Base-by-base conservation (phyloP, 108 stramenopile genomes). In the Cyclotella distinguenda region DNA sequence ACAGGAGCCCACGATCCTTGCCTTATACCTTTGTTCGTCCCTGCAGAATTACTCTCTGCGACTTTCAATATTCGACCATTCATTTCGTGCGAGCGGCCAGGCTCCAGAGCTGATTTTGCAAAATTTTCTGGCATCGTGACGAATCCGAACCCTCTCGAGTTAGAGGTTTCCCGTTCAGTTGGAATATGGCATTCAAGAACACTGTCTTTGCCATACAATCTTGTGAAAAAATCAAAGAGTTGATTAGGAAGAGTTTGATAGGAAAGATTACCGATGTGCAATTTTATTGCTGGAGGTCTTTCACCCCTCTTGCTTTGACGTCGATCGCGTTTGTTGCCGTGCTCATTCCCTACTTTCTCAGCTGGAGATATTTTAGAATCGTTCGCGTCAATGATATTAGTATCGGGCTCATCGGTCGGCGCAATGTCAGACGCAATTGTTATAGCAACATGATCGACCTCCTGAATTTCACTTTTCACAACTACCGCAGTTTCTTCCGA, bases 141-240 rank as follows among this genome's bases (percentile, higher is more conserved):
- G 71, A 93, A 93, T 0, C 92, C 92, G 72, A 93, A 93, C 5
- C 92, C 92, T 9, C 92, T 74, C 7, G 92, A 93, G 47, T 84
- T 82, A 8, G 85, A 85, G 12, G 83, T 85, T 16, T 90, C 83
- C 19, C 89, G 80, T 61, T 93, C 92, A 1, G 87, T 86, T 9
- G 92, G 92, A 51, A 93, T 93, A 48, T 93, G 92, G 60, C 87
- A 90, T 50, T 93, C 92, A 12, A 93, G 71, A 9, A 93, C 74
- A 82, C 82, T 87, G 35, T 85, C 87, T 48, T 85, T 65, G 3
- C 92, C 92, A 59, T 85, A 87, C 59, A 81, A 52, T 16, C 48
- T 52, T 18, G 85, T 78, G 63, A 93, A 93, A 66, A 80, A 89
- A 23, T 93, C 86, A 50, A 71, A 87, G 31, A 93, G 78, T 60